Evolutionary conservation across 306 rosid genomes (phyloP).

Genomic region (Cucurbita maxima): DNA sequence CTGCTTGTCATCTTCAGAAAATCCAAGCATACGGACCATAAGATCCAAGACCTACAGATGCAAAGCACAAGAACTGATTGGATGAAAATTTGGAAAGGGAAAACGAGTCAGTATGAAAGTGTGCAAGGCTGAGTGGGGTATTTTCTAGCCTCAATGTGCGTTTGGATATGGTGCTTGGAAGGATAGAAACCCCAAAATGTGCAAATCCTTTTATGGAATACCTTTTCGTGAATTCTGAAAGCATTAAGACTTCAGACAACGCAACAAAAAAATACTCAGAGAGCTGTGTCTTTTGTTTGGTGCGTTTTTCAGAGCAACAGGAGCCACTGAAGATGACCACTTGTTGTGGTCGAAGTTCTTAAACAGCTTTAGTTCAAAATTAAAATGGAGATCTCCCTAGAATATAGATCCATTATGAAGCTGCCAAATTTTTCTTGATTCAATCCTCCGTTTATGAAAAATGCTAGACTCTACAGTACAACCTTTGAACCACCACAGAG

Average conservation of each 20-base stretch:
- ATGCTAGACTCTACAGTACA: not conserved
- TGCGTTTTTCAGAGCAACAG: not conserved
- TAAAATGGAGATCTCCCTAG: not conserved
- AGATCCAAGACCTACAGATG: conserved; percentile 68
- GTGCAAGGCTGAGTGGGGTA: not conserved
- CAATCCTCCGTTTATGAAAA: not conserved
- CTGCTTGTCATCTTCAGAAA: conserved; percentile 79
- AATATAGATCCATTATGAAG: not conserved
- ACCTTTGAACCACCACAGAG: not conserved
- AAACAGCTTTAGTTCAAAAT: not conserved
- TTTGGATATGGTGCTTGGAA: not conserved
- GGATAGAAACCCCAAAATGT: not conserved
- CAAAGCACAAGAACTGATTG: conserved; percentile 7
- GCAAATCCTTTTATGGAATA: not conserved
- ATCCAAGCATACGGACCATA: conserved; percentile 96
- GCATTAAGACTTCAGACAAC: not conserved
- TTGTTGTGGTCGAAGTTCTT: not conserved
- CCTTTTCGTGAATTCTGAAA: not conserved
- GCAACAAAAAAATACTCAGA: not conserved
- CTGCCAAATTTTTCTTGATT: not conserved
- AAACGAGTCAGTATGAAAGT: not conserved
- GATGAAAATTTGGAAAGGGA: not conserved
- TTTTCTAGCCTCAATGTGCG: not conserved
- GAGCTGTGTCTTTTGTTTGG: not conserved
- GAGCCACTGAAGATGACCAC: not conserved